Percentiles rank a stretch among this genome's conserved stretches.
These are phyloP conservation scores for Psilocybe sp. DNA, from an alignment of 768 basidiomycete species.

Conservation along the genomic window DNA sequence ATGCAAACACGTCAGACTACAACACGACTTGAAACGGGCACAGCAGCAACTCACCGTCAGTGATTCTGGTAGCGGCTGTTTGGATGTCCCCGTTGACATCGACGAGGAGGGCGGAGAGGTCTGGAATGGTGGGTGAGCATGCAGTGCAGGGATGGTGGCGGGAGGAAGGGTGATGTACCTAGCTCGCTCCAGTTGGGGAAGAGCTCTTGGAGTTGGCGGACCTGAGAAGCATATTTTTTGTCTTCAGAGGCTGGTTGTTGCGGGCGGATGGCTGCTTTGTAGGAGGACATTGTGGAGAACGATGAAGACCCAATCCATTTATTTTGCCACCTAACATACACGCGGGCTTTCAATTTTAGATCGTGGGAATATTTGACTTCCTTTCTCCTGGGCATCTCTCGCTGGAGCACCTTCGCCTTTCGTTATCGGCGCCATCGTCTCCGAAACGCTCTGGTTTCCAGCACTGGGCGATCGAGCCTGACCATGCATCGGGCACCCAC, in stretches of 20 bases:
- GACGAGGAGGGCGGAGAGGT: conserved; percentile 64
- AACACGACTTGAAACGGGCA: conserved; percentile 13
- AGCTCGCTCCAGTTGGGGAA: conserved; percentile 72
- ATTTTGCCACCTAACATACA: conserved; percentile 19
- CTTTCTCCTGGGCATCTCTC: too few species aligned
- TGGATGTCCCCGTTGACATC: conserved; percentile 72
- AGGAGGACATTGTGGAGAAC: conserved; percentile 45
- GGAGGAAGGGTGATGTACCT: conserved; percentile 37
- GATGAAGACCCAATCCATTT: conserved; percentile 16
- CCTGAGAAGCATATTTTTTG: conserved; percentile 50
- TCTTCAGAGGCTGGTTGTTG: conserved; percentile 31
- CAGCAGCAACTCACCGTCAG: conserved; percentile 53
- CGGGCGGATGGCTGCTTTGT: conserved; percentile 46
- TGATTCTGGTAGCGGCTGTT: conserved; percentile 69
- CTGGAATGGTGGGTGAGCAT: conserved; percentile 33
- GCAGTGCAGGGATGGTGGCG: conserved; percentile 15
- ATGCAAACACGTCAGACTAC: conserved; percentile 8
- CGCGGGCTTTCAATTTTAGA: conserved; percentile 28
- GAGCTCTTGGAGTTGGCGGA: conserved; percentile 63
- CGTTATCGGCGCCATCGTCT: too few species aligned
- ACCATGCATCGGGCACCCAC: too few species aligned
- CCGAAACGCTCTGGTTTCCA: too few species aligned
- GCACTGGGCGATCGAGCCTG: too few species aligned
- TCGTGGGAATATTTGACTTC: conserved; percentile 29
- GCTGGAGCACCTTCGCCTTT: too few species aligned